These are phyloP conservation scores for Malus hybrid DNA, from an alignment of 331 rosid species.

Conservation along the genomic window DNA sequence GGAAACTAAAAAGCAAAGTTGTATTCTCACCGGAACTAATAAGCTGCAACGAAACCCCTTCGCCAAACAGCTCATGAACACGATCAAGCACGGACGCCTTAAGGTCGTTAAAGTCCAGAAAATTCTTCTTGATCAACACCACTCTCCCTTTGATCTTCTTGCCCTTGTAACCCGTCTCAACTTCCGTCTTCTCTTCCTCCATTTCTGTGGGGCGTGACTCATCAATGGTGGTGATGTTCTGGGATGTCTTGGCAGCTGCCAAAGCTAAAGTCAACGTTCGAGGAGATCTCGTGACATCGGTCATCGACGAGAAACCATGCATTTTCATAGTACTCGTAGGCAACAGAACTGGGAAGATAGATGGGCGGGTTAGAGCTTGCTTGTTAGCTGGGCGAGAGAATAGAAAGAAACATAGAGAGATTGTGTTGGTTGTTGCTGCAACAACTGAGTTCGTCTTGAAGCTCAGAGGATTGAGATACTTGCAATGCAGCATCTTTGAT, in stretches of 20 bases:
- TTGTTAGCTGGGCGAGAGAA: too few species aligned
- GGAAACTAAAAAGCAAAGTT: not conserved
- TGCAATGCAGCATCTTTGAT: not conserved
- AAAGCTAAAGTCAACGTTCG: not conserved
- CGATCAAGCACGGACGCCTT: slow-evolving; percentile 14
- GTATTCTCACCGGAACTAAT: slow-evolving; percentile 5
- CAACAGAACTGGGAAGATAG: not conserved
- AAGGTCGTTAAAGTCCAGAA: slow-evolving; percentile 25
- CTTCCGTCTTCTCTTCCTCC: not conserved
- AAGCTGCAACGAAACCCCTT: slow-evolving; percentile 22
- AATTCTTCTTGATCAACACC: slow-evolving; percentile 31
- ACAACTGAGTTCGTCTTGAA: not conserved
- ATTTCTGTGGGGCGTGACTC: not conserved
- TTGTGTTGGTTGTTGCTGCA: not conserved
- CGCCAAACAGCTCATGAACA: slow-evolving; percentile 18
- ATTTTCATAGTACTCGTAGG: not conserved
- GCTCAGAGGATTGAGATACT: not conserved
- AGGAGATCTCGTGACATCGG: not conserved
- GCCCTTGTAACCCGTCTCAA: not conserved
- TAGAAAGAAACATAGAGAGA: too few species aligned
- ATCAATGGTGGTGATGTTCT: not conserved
- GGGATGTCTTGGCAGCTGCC: slow-evolving; percentile 1
- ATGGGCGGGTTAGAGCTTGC: too few species aligned
- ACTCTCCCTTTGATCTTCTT: slow-evolving; percentile 18
- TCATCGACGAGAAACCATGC: not conserved